Conservation (phyloP, 768 basidiomycete genomes). For the Tricholoma flavovirens region DNA sequence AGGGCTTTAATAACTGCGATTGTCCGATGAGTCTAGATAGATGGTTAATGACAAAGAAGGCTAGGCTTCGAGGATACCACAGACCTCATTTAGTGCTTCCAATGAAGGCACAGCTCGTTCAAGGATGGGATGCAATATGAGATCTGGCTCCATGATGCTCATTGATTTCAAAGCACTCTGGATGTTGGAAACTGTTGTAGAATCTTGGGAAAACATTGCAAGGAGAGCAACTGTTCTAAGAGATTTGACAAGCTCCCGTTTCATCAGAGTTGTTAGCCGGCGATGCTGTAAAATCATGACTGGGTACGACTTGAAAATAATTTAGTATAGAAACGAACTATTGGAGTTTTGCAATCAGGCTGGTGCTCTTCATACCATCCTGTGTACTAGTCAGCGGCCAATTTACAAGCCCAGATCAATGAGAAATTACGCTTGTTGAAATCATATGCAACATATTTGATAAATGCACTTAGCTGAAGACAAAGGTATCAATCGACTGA, state of each 20-base stretch:
- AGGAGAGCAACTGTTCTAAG: slow-evolving; percentile 77
- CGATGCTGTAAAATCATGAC: slow-evolving; percentile 42
- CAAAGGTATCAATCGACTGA: not conserved
- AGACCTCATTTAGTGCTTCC: slow-evolving; percentile 82
- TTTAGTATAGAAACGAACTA: slow-evolving; percentile 26
- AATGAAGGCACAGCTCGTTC: slow-evolving; percentile 82
- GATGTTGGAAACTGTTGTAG: slow-evolving; percentile 66
- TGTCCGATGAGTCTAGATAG: slow-evolving; percentile 69
- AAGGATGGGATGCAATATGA: slow-evolving; percentile 75
- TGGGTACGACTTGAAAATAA: not conserved
- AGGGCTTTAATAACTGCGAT: slow-evolving; percentile 83
- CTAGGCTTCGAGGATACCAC: slow-evolving; percentile 11
- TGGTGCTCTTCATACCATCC: slow-evolving; percentile 78
- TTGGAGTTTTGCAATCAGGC: slow-evolving; percentile 76
- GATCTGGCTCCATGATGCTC: slow-evolving; percentile 79
- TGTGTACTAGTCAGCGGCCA: slow-evolving; percentile 18
- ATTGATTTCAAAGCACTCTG: slow-evolving; percentile 79
- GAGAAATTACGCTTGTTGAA: slow-evolving; percentile 65
- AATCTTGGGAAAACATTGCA: slow-evolving; percentile 88
- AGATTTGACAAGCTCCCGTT: slow-evolving; percentile 77
- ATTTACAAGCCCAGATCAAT: not conserved
- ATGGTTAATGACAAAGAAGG: not conserved
- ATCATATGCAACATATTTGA: slow-evolving; percentile 77
- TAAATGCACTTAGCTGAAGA: slow-evolving; percentile 69
- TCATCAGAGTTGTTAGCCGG: slow-evolving; percentile 72